Base-by-base conservation (phyloP, 345 rosid species). In the Gossypium ekmanianum region DNA sequence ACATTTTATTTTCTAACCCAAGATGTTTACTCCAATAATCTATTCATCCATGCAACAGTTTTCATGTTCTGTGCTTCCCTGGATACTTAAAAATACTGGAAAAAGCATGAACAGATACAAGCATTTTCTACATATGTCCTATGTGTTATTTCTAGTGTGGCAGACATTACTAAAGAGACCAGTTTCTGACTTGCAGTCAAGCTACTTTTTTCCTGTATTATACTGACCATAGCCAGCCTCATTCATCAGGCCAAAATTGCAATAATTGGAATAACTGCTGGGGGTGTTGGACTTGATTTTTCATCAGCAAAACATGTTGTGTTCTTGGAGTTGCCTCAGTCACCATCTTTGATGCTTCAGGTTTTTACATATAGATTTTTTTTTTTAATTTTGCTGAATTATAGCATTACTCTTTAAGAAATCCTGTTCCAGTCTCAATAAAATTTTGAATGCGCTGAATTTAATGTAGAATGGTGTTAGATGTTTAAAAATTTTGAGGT, bases 221-320 rank as follows among this genome's bases (percentile, higher is more conserved):
- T 43, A 29, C 69, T 75, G 27, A 75, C 59, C 11, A 12, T 45
- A 17, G 48, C 1, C 12, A 27, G 27, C 44, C 17, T 48, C 22
- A 74, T 34, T 77, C 69, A 72, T 79, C 85, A 92, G 98, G 85
- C 88, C 61, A 91, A 90, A 80, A 78, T 94, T 80, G 97, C 98
- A 74, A 87, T 94, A 75, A 88, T 94, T 82, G 97, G 98, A 39
- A 78, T 88, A 80, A 91, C 90, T 73, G 98, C 98, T 34, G 98
- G 97, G 13, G 97, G 98, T 50, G 95, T 91, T 78, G 97, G 98
- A 80, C 97, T 94, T 74, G 86, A 94, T 85, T 88, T 94, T 80
- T 94, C 98, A 61, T 83, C 97, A 29, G 98, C 97, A 7, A 88
- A 87, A 76, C 88, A 85, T 83, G 97, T 94, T 75, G 95, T 91